Percentiles rank a stretch among this genome's conserved stretches.
These are phyloP conservation scores for Solanum pinnatisectum DNA, from an alignment of 257 asterid genomes.

Conservation along the genomic window DNA sequence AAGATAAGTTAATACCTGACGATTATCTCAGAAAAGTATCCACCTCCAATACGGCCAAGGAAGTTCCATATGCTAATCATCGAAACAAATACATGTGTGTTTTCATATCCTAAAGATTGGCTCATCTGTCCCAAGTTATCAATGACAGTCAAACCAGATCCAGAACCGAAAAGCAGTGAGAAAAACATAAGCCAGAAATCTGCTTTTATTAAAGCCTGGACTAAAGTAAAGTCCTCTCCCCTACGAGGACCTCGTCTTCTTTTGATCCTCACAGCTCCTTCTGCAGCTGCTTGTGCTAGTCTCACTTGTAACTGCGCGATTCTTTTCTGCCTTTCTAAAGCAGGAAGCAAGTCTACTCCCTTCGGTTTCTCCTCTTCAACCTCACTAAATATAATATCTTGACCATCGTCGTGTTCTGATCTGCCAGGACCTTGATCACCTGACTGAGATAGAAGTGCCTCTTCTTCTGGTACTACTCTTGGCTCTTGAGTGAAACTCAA, in stretches of 20 bases:
- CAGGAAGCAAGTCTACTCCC: slow-evolving; percentile 40
- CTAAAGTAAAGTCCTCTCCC: slow-evolving; percentile 55
- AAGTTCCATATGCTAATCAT: slow-evolving; percentile 66
- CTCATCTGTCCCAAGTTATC: slow-evolving; percentile 64
- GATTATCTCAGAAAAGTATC: slow-evolving; percentile 51
- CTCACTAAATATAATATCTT: slow-evolving; percentile 42
- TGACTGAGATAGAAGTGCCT: slow-evolving; percentile 25
- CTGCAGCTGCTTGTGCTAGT: slow-evolving; percentile 62
- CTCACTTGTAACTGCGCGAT: slow-evolving; percentile 39
- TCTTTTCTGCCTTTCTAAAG: slow-evolving; percentile 42
- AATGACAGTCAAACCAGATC: slow-evolving; percentile 57
- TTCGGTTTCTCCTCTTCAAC: slow-evolving; percentile 49
- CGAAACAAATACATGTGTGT: slow-evolving; percentile 44
- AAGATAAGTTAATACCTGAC: slow-evolving; percentile 24
- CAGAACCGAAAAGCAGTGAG: slow-evolving; percentile 52
- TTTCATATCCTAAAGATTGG: slow-evolving; percentile 43
- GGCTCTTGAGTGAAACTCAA: slow-evolving; percentile 17
- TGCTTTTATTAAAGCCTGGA: slow-evolving; percentile 48
- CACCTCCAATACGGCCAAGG: slow-evolving; percentile 58
- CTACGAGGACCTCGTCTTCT: slow-evolving; percentile 40
- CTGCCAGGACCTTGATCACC: slow-evolving; percentile 26
- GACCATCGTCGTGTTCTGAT: slow-evolving; percentile 10
- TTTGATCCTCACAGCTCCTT: slow-evolving; percentile 57
- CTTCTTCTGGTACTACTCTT: slow-evolving; percentile 16
- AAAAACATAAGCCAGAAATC: slow-evolving; percentile 58